Conservation (phyloP, 2,329 filamentous ascomycete species). For the Alternaria sp. region DNA sequence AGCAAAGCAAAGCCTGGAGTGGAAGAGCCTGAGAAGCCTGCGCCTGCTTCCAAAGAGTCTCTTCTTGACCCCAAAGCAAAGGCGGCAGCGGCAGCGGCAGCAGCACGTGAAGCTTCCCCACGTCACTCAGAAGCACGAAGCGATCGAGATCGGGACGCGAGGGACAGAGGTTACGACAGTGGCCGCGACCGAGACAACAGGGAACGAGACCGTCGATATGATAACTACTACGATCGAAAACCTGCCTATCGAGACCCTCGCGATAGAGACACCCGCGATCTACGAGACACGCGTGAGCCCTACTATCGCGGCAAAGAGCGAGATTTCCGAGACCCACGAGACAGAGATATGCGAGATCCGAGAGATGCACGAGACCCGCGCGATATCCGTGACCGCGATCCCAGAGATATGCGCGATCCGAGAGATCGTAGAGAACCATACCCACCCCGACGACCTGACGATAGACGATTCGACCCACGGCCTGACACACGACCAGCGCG, state of each 20-base stretch:
- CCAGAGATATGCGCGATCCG: slow-evolving; percentile 18
- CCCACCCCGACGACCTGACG: slow-evolving; percentile 34
- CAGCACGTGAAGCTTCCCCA: slow-evolving; percentile 34
- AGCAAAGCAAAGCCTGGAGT: slow-evolving; percentile 59
- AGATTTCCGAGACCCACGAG: slow-evolving; percentile 23
- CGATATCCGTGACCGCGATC: slow-evolving; percentile 31
- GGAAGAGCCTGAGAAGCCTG: slow-evolving; percentile 42
- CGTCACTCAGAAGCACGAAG: slow-evolving; percentile 29
- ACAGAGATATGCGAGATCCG: slow-evolving; percentile 32
- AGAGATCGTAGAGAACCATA: slow-evolving; percentile 40
- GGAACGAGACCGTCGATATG: slow-evolving; percentile 49
- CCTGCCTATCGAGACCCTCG: slow-evolving; percentile 37
- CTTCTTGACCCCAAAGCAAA: slow-evolving; percentile 47
- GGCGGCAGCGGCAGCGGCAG: slow-evolving; percentile 44
- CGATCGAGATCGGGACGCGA: slow-evolving; percentile 33
- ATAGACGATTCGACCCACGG: slow-evolving; percentile 27
- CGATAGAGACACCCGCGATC: slow-evolving; percentile 30
- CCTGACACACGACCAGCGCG: slow-evolving; percentile 39
- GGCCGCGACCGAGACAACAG: slow-evolving; percentile 49
- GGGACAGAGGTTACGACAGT: slow-evolving; percentile 29
- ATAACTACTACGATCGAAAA: slow-evolving; percentile 33
- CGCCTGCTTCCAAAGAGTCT: slow-evolving; percentile 49
- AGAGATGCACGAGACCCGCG: slow-evolving; percentile 19
- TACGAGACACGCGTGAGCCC: slow-evolving; percentile 20
- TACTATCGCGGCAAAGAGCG: slow-evolving; percentile 26